Percentiles rank a stretch among this genome's conserved stretches.
Conservation (phyloP, 2,329 filamentous ascomycete species). For the Diaporthe longicolla region DNA sequence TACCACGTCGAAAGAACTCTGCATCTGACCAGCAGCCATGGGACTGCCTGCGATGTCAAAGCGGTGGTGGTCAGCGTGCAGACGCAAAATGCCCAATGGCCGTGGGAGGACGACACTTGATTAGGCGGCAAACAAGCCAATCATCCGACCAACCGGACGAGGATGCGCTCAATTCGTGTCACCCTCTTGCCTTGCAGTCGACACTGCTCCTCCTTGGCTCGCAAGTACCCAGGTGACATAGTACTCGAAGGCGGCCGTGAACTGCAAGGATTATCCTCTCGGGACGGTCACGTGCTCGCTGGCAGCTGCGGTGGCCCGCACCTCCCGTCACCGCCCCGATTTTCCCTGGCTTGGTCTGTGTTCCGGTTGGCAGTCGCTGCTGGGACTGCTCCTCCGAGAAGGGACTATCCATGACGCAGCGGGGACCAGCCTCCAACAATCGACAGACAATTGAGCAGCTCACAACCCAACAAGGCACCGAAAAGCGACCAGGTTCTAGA, state of each 20-base stretch:
- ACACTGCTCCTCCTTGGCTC: background rate
- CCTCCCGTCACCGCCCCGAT: conserved; percentile 39
- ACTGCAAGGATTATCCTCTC: conserved; percentile 39
- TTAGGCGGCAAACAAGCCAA: conserved; percentile 27
- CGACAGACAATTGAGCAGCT: background rate
- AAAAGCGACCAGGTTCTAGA: background rate
- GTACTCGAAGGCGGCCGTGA: conserved; percentile 12
- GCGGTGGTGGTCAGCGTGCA: conserved; percentile 37
- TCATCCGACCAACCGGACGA: conserved; percentile 27
- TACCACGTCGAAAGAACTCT: conserved; percentile 29
- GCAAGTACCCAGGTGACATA: conserved; percentile 4
- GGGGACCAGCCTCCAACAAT: conserved; percentile 30
- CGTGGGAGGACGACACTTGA: conserved; percentile 2
- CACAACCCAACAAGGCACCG: conserved; percentile 6
- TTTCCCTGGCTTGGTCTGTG: conserved; percentile 39
- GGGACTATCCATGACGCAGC: conserved; percentile 40
- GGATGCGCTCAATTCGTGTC: conserved; percentile 13
- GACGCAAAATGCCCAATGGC: conserved; percentile 18
- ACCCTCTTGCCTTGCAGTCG: conserved; percentile 14
- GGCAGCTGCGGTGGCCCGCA: conserved; percentile 38
- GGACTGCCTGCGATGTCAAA: conserved; percentile 24
- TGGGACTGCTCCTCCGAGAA: conserved; percentile 30
- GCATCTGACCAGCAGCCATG: conserved; percentile 32
- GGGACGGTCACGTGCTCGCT: conserved; percentile 39
- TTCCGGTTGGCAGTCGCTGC: conserved; percentile 41